Evolutionary conservation across 805 yeast species (phyloP).

Genomic region (Torulaspora indica): DNA sequence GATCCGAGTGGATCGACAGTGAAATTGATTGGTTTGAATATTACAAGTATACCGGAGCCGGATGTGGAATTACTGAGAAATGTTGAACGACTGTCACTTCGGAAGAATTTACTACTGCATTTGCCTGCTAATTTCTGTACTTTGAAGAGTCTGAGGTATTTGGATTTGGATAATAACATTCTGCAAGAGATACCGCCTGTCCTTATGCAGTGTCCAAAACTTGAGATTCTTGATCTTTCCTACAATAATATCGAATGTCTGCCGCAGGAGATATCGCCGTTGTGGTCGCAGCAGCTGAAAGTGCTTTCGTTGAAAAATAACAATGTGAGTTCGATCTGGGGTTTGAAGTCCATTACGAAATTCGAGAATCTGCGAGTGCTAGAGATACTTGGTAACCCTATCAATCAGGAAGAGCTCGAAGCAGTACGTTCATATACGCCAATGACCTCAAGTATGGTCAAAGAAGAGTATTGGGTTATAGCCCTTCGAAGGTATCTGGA

Average conservation of each 20-base stretch:
- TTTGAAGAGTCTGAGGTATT: conserved; percentile 47
- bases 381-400: conserved; percentile 53
- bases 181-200: conserved; percentile 51
- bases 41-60: conserved; percentile 38
- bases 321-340: conserved; percentile 41
- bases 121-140: conserved; percentile 47
- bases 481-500: conserved; percentile 31
- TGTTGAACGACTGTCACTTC: conserved; percentile 50
- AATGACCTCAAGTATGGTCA: conserved; percentile 38
- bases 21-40: conserved; percentile 39
- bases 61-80: conserved; percentile 37
- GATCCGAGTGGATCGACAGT: conserved; percentile 28
- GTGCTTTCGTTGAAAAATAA: conserved; percentile 62
- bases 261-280: conserved; percentile 41
- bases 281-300: conserved; percentile 43
- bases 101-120: conserved; percentile 44
- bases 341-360: conserved; percentile 52
- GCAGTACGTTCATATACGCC: conserved; percentile 37
- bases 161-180: conserved; percentile 62
- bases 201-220: conserved; percentile 36
- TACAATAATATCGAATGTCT: conserved; percentile 47
- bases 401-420: conserved; percentile 51
- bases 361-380: conserved; percentile 51
- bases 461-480: conserved; percentile 37
- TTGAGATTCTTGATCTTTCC: conserved; percentile 67